Evolutionary conservation across 179 eudicot genomes (phyloP).

Genomic region (Vitellaria paradoxa): DNA sequence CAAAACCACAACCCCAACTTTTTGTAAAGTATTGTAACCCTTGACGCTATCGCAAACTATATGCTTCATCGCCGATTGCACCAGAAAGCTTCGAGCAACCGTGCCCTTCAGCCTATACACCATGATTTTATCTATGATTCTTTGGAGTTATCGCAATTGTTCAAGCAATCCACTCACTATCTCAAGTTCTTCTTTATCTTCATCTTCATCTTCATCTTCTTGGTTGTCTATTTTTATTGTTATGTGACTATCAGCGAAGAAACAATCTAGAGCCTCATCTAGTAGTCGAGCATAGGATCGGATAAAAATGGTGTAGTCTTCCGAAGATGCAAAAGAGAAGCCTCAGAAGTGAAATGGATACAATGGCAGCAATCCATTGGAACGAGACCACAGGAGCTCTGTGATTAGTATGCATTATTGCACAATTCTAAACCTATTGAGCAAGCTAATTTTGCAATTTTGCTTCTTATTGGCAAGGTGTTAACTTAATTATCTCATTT

Average conservation of each 20-base stretch:
- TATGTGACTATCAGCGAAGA: not conserved
- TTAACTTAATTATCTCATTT: too few relatives aligned
- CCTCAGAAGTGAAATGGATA: slow-evolving; percentile 36
- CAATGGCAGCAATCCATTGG: slow-evolving; percentile 24
- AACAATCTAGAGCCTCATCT: slow-evolving; percentile 31
- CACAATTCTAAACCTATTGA: too few relatives aligned
- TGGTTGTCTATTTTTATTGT: not conserved
- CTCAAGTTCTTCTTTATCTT: slow-evolving; percentile 7
- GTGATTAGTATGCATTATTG: too few relatives aligned
- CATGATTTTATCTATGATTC: slow-evolving; percentile 29
- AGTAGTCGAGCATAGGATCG: slow-evolving; percentile 38
- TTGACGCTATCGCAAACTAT: slow-evolving; percentile 36
- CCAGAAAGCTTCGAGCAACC: slow-evolving; percentile 29
- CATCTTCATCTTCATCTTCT: not conserved
- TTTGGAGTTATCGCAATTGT: slow-evolving; percentile 32
- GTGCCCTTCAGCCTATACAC: slow-evolving; percentile 34
- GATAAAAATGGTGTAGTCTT: slow-evolving; percentile 33
- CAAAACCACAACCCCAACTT: slow-evolving; percentile 21
- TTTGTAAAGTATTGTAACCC: slow-evolving; percentile 22
- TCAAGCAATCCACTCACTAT: slow-evolving; percentile 12
- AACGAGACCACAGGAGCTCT: slow-evolving; percentile 30
- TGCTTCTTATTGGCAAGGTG: too few relatives aligned
- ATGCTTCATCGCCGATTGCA: slow-evolving; percentile 35
- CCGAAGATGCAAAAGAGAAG: slow-evolving; percentile 26
- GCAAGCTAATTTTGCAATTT: too few relatives aligned